Evolutionary conservation across 2,329 filamentous ascomycete genomes (phyloP).

Genomic region (Chrysosporium keratinophilum): DNA sequence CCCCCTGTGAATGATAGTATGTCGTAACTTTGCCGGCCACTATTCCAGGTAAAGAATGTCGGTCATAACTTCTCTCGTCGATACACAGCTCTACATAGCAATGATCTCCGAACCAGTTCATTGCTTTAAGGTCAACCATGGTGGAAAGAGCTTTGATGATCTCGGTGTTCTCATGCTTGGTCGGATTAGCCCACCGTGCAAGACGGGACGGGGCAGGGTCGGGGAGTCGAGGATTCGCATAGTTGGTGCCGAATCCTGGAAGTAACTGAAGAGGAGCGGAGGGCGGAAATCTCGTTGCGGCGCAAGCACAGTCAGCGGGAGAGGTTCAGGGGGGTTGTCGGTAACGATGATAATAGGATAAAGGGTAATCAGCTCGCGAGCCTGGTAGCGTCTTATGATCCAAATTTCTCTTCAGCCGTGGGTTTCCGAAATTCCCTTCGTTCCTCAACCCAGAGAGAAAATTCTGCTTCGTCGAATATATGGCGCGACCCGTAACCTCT

Average conservation of each 20-base stretch:
- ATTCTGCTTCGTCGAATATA: neutral
- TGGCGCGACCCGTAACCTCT: neutral
- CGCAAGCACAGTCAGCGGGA: constrained; percentile 1
- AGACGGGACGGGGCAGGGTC: neutral
- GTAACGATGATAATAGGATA: neutral
- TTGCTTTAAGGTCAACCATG: neutral
- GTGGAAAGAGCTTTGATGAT: neutral
- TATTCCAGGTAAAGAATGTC: neutral
- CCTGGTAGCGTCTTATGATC: too few relatives aligned
- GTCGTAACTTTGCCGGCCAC: neutral
- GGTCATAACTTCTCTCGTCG: neutral
- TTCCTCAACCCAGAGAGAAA: neutral
- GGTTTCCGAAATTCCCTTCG: neutral
- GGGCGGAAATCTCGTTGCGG: neutral
- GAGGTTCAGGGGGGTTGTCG: neutral
- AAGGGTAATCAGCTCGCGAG: neutral
- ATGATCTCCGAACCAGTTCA: neutral
- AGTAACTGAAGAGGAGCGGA: neutral
- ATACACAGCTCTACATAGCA: neutral
- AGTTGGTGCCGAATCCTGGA: neutral
- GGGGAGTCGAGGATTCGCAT: constrained; percentile 1
- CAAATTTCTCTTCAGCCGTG: too few relatives aligned
- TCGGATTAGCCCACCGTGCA: neutral
- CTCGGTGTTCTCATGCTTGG: neutral
- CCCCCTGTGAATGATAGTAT: neutral